Conservation (phyloP, 352 stramenopile genomes). For the Globisporangium echinulatum region DNA sequence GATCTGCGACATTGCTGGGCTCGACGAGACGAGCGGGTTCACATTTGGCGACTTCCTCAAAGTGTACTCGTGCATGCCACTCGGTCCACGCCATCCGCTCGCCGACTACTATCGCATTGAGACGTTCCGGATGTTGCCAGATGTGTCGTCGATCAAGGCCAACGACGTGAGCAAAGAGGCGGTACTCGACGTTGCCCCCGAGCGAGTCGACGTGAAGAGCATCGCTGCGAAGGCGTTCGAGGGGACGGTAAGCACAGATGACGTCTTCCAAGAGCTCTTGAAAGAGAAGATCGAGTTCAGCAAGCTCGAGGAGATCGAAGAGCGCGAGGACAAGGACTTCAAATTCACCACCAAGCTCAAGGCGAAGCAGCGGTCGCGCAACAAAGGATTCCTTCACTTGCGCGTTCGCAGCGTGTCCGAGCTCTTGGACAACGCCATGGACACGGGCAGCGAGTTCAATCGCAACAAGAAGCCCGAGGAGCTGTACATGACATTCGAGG, state of each 20-base stretch:
- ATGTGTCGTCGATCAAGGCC: constrained; percentile 19
- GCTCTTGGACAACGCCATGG: constrained; percentile 26
- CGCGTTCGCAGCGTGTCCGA: constrained; percentile 31
- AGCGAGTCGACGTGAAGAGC: constrained; percentile 45
- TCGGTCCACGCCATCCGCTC: constrained; percentile 36
- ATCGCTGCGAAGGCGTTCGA: constrained; percentile 36
- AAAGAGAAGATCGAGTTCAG: constrained; percentile 39
- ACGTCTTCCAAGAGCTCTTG: constrained; percentile 40
- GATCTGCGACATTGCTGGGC: constrained; percentile 30
- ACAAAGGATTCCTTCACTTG: constrained; percentile 32
- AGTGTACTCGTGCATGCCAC: constrained; percentile 27
- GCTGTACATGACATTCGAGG: constrained; percentile 40
- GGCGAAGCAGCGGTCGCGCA: constrained; percentile 23
- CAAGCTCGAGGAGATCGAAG: constrained; percentile 33
- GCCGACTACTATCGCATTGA: constrained; percentile 53
- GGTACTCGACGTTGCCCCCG: constrained; percentile 32
- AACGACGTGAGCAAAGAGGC: constrained; percentile 35
- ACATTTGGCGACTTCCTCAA: constrained; percentile 30
- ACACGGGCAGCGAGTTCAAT: constrained; percentile 26
- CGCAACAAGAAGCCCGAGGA: constrained; percentile 25
- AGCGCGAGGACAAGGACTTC: constrained; percentile 16
- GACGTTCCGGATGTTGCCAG: constrained; percentile 45
- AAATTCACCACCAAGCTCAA: constrained; percentile 21
- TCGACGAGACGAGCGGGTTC: constrained; percentile 29
- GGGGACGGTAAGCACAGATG: constrained; percentile 33